phyloP scores from a whole-genome alignment of 1,284 basidiomycete genomes.

The Porphyrellus sp. region DNA sequence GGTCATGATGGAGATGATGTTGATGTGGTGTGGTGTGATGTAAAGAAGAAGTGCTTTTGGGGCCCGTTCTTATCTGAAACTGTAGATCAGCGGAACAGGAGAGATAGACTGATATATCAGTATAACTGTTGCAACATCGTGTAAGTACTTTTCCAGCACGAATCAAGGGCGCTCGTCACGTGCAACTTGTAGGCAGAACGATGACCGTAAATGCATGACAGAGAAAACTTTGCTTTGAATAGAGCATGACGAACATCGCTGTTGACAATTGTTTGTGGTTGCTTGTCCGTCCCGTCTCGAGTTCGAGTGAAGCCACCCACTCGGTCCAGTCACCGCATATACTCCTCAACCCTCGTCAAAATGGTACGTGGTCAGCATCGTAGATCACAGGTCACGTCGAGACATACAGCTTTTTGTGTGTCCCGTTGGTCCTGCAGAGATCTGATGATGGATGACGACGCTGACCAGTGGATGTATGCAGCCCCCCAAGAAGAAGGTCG shows the following conservation, averaged over 20 bases:
- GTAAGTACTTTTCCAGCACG: too few species aligned
- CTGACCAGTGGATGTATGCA: constrained; percentile 46
- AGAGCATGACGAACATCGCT: not conserved
- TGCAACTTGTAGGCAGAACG: not conserved
- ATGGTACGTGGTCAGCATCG: constrained; percentile 25
- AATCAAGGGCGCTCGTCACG: not conserved
- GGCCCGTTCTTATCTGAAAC: constrained; percentile 17
- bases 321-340: constrained; percentile 5
- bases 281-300: constrained; percentile 15
- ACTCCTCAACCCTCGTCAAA: constrained; percentile 24
- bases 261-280: constrained; percentile 21
- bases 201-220: too few species aligned
- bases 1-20: constrained; percentile 40
- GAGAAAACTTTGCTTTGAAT: too few species aligned
- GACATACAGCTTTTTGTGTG: not conserved
- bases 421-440: constrained; percentile 1
- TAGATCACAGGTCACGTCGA: not conserved
- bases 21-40: constrained; percentile 32
- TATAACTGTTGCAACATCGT: not conserved
- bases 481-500: constrained; percentile 80
- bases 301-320: not conserved
- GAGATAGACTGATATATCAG: constrained; percentile 14
- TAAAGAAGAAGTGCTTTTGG: not conserved
- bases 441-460: constrained; percentile 38
- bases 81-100: constrained; percentile 9